These are phyloP conservation scores for Irpex sp. DNA, from an alignment of 1,284 basidiomycete species.

Conservation along the genomic window DNA sequence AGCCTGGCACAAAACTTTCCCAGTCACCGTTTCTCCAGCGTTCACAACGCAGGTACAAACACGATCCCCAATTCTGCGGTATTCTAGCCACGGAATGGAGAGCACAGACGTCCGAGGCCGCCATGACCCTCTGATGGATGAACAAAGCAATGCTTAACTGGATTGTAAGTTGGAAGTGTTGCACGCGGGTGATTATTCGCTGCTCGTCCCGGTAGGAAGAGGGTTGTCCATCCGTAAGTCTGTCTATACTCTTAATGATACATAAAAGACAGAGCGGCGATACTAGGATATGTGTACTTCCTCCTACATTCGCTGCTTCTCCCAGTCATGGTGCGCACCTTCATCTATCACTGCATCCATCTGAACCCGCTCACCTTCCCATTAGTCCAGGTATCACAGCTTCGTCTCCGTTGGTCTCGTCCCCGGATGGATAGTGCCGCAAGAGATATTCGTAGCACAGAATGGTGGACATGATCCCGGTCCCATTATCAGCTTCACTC, in stretches of 20 bases:
- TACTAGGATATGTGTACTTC: not conserved
- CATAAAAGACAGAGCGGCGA: not conserved
- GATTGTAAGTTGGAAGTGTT: not conserved
- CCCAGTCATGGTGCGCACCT: not conserved
- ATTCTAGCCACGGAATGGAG: not conserved
- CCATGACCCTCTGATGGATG: not conserved
- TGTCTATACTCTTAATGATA: not conserved
- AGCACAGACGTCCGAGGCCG: not conserved
- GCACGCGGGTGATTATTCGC: not conserved
- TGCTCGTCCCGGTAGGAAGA: not conserved
- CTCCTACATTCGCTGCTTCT: not conserved
- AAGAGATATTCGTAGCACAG: not conserved
- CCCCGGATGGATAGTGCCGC: too few species aligned
- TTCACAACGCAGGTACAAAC: too few species aligned
- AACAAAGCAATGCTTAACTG: not conserved
- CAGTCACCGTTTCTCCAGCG: too few species aligned
- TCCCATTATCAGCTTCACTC: not conserved
- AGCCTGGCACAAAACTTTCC: too few species aligned
- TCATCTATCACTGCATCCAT: not conserved
- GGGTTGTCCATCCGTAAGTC: not conserved
- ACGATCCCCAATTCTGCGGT: too few species aligned
- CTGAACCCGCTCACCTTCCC: too few species aligned
- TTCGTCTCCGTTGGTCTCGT: not conserved
- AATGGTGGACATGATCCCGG: not conserved
- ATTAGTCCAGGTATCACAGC: not conserved